Evolutionary conservation across 2,329 filamentous ascomycete genomes (phyloP).

Genomic region (Trichophyton equinum): DNA sequence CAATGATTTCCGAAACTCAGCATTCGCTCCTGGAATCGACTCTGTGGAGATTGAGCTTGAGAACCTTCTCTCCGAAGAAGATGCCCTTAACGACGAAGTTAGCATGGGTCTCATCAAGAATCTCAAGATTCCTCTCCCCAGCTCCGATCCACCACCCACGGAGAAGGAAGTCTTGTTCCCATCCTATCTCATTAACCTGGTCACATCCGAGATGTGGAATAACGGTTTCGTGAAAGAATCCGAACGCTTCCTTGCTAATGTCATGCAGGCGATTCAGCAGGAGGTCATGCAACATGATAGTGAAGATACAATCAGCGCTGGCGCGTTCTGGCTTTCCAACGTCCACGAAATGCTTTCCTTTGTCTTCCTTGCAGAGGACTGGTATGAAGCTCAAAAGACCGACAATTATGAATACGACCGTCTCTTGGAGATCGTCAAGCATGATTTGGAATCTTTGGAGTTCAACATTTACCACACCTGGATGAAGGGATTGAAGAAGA

Average conservation of each 20-base stretch:
- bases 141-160: conserved; percentile 74
- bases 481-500: conserved; percentile 99
- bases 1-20: conserved; percentile 58
- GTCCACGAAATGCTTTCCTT: conserved; percentile 99
- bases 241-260: conserved; percentile 94
- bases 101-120: conserved; percentile 92
- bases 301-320: conserved; percentile 91
- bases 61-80: conserved; percentile 84
- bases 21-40: conserved; percentile 69
- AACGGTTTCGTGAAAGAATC: conserved; percentile 99
- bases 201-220: conserved; percentile 99
- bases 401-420: conserved; percentile 99
- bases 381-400: conserved; percentile 98
- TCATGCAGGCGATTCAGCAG: conserved; percentile 99
- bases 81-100: conserved; percentile 91
- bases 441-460: conserved; percentile 92
- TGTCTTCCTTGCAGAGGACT: conserved; percentile 96
- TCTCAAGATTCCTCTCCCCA: conserved; percentile 86
- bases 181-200: conserved; percentile 95
- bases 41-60: conserved; percentile 93
- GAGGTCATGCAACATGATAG: conserved; percentile 99
- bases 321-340: conserved; percentile 97
- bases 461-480: conserved; percentile 99
- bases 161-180: conserved; percentile 99
- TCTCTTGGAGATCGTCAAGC: conserved; percentile 95